Percentiles rank a stretch among this genome's conserved stretches.
These are phyloP conservation scores for Acanthamoeba triangularis DNA, from an alignment of 208 protist species.

Conservation along the genomic window DNA sequence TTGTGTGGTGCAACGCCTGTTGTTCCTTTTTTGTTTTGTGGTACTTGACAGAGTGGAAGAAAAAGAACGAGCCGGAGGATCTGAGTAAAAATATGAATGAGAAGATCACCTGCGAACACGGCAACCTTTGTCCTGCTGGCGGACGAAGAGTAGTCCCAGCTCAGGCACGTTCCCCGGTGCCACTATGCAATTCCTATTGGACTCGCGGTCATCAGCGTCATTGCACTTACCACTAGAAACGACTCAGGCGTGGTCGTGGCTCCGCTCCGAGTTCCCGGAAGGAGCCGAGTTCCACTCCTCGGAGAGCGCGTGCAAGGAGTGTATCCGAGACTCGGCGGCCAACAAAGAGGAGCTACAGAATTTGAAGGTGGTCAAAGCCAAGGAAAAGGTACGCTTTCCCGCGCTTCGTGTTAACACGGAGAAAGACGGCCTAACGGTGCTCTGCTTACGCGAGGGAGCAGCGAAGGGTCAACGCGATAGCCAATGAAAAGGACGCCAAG, in stretches of 20 bases:
- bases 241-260: conserved; percentile 64
- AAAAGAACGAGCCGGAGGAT: conserved; percentile 71
- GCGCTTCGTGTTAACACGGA: neutral
- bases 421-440: neutral
- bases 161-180: neutral
- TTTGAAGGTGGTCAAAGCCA: conserved; percentile 7
- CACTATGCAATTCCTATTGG: neutral
- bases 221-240: neutral
- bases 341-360: conserved; percentile 21
- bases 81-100: conserved; percentile 67
- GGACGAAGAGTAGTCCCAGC: conserved; percentile 37
- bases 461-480: neutral
- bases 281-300: conserved; percentile 59
- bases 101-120: conserved; percentile 76
- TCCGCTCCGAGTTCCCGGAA: conserved; percentile 55
- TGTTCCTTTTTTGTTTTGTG: too few species aligned
- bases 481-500: neutral
- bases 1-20: too few species aligned
- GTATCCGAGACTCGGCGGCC: neutral
- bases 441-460: neutral
- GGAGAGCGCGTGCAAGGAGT: conserved; percentile 1
- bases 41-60: conserved; percentile 63
- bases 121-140: conserved; percentile 37
- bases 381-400: neutral
- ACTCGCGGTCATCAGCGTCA: neutral